Evolutionary conservation across 2,329 filamentous ascomycete genomes (phyloP).

Genomic region (Penicillium sp.): DNA sequence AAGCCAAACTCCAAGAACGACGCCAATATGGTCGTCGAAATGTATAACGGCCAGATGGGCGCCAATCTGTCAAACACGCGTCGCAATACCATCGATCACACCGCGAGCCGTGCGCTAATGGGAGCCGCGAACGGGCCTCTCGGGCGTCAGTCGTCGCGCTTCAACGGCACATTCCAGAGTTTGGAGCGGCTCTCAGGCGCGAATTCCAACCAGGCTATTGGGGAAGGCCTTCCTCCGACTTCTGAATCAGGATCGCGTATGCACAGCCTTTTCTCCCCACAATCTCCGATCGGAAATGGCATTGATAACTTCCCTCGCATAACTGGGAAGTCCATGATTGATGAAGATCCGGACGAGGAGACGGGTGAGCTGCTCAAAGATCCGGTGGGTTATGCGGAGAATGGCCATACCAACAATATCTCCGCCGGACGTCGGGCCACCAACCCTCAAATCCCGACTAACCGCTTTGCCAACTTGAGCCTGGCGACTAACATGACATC

Average conservation of each 20-base stretch:
- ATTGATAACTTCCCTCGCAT: slow-evolving; percentile 51
- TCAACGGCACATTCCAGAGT: slow-evolving; percentile 59
- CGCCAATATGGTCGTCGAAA: slow-evolving; percentile 55
- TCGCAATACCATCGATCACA: slow-evolving; percentile 54
- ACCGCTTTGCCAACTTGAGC: slow-evolving; percentile 65
- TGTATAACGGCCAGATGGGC: slow-evolving; percentile 42
- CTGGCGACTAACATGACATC: slow-evolving; percentile 64
- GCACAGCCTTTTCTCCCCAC: slow-evolving; percentile 58
- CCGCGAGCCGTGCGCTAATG: slow-evolving; percentile 35
- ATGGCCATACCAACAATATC: slow-evolving; percentile 50
- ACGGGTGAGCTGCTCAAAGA: slow-evolving; percentile 61
- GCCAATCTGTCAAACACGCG: slow-evolving; percentile 37
- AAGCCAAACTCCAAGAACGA: slow-evolving; percentile 60
- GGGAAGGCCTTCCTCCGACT: slow-evolving; percentile 50
- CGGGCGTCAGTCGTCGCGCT: slow-evolving; percentile 55
- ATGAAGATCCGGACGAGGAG: slow-evolving; percentile 61
- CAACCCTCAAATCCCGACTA: slow-evolving; percentile 66
- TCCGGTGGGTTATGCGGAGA: slow-evolving; percentile 66
- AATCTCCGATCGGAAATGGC: slow-evolving; percentile 56
- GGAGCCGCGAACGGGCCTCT: slow-evolving; percentile 40
- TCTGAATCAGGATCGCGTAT: slow-evolving; percentile 49
- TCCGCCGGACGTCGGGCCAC: slow-evolving; percentile 60
- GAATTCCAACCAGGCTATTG: slow-evolving; percentile 43
- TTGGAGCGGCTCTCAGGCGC: slow-evolving; percentile 56
- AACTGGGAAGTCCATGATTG: slow-evolving; percentile 61